Percentiles rank a stretch among this genome's conserved stretches.
These are phyloP conservation scores for Ambrosiella cleistominuta DNA, from an alignment of 2,329 filamentous ascomycete species.

Conservation along the genomic window DNA sequence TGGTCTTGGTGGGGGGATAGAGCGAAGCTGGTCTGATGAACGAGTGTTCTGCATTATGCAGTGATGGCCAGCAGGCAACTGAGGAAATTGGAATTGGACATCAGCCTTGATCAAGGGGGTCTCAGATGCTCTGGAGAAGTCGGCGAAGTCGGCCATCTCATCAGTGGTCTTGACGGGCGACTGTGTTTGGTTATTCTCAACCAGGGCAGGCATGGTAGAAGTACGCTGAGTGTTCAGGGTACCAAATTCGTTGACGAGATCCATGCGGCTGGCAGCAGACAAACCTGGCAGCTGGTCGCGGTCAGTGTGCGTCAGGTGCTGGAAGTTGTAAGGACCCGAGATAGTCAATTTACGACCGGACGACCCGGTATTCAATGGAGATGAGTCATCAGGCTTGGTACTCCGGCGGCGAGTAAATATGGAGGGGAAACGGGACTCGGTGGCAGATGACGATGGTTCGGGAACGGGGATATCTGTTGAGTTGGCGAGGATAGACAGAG, in stretches of 20 bases:
- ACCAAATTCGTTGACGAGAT: constrained; percentile 26
- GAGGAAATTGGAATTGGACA: not conserved
- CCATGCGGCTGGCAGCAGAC: constrained; percentile 23
- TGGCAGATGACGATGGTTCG: not conserved
- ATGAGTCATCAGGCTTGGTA: constrained; percentile 7
- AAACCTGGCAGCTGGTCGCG: constrained; percentile 29
- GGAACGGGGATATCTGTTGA: not conserved
- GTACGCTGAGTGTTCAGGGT: constrained; percentile 10
- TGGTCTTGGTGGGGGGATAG: constrained; percentile 28
- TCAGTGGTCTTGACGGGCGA: constrained; percentile 15
- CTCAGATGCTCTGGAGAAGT: constrained; percentile 12
- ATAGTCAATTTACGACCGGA: constrained; percentile 28
- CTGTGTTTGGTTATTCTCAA: constrained; percentile 10
- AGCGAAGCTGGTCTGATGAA: constrained; percentile 33
- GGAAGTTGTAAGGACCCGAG: constrained; percentile 48
- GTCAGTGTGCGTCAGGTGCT: constrained; percentile 42
- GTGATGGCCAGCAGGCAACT: constrained; percentile 17
- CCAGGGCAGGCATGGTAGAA: constrained; percentile 7
- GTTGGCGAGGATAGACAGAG: not conserved
- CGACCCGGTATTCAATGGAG: constrained; percentile 12
- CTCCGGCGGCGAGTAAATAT: constrained; percentile 31
- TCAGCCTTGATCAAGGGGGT: constrained; percentile 9
- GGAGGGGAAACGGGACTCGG: constrained; percentile 21
- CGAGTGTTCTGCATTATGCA: constrained; percentile 26
- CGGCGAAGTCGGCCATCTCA: constrained; percentile 9